Evolutionary conservation across 1,284 basidiomycete genomes (phyloP).

Genomic region (Trichosporon inkin): DNA sequence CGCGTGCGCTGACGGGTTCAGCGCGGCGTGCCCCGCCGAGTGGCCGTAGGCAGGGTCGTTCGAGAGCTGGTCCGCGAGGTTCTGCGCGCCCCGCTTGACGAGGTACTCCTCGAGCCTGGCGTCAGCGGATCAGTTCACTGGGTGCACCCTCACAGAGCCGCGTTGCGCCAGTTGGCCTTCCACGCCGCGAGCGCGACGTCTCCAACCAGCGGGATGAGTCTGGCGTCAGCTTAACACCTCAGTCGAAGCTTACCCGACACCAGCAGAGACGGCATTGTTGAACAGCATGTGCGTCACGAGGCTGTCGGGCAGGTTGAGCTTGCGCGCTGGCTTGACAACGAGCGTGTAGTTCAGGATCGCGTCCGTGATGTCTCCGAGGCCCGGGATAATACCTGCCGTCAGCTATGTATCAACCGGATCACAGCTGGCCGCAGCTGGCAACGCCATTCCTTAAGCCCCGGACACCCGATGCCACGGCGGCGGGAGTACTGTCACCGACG

Average conservation of each 20-base stretch:
- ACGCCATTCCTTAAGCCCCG: too few species aligned
- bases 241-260: conserved; percentile 55
- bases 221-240: conserved; percentile 13
- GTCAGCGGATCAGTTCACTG: not conserved
- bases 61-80: conserved; percentile 23
- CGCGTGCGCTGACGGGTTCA: not conserved
- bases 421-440: too few species aligned
- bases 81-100: conserved; percentile 42
- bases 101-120: conserved; percentile 46
- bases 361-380: conserved; percentile 46
- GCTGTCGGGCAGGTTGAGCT: conserved; percentile 62
- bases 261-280: conserved; percentile 71
- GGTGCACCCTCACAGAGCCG: conserved; percentile 46
- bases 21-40: not conserved
- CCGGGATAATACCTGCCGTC: conserved; percentile 44
- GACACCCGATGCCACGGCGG: not conserved
- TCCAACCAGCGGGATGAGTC: conserved; percentile 69
- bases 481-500: not conserved
- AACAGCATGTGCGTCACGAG: conserved; percentile 68
- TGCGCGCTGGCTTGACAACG: conserved; percentile 68
- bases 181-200: conserved; percentile 69
- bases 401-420: not conserved
- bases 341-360: conserved; percentile 63
- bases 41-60: not conserved
- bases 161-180: conserved; percentile 89